Evolutionary conservation across 139 green algal species (phyloP), one percentile per base, ranked within the genome.

Genomic region (Micractinium sp.): DNA sequence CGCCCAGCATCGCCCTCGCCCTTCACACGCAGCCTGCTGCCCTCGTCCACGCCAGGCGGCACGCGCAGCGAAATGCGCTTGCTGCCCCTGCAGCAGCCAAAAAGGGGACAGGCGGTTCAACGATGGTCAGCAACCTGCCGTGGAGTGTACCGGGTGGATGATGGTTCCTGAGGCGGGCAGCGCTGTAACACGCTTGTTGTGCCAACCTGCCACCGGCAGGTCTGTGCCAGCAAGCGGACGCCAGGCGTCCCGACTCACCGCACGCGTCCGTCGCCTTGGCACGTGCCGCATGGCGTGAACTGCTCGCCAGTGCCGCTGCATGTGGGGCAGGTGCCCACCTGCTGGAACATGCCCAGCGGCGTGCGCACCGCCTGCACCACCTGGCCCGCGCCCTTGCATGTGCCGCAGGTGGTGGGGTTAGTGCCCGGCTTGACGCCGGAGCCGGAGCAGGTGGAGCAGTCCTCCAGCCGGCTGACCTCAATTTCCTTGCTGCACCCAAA

Each of bases 401-500:
- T 94, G 19, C 79, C 73, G 94, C 98, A 99, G 0, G 89, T 96
- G 79, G 35, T 93, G 53, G 97, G 91, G 1, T 56, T 95, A 31
- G 98, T 99, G 81, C 98, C 98, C 0, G 95, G 41, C 92, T 99
- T 98, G 19, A 96, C 89, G 18, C 98, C 98, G 3, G 75, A 94
- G 67, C 96, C 94, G 31, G 78, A 88, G 92, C 97, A 99, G 14
- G 95, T 95, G 73, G 86, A 82, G 89, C 95, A 98, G 29, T 89
- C 77, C 80, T 98, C 94, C 89, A 99, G 92, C 15, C 95, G 93
- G 82, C 93, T 94, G 23, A 98, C 93, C 9, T 98, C 94, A 9
- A 99, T 92, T 90, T 99, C 97, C 90, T 98, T 97, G 36, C 86
- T 91, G 87, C 92, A 96, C 25, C 97, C 97, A 93, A 99, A 99